Conservation (phyloP, 2,329 filamentous ascomycete species). For the Cryoendolithus antarcticus region DNA sequence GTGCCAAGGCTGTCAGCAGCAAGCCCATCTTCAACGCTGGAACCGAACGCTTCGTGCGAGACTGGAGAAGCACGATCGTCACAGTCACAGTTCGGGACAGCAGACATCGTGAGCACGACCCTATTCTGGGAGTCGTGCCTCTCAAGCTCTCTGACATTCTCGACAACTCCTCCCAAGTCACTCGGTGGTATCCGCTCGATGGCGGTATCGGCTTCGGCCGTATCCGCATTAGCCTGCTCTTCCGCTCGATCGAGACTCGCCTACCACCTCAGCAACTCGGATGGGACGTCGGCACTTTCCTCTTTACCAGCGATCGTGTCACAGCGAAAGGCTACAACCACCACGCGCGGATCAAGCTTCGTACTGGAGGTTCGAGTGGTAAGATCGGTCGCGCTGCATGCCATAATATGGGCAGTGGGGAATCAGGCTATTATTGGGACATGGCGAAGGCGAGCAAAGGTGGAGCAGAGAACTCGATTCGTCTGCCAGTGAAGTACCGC, state of each 20-base stretch:
- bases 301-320: conserved; percentile 64
- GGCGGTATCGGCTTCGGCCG: conserved; percentile 85
- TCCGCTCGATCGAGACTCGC: conserved; percentile 76
- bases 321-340: conserved; percentile 50
- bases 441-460: conserved; percentile 24
- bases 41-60: conserved; percentile 81
- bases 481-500: conserved; percentile 77
- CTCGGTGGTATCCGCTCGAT: conserved; percentile 87
- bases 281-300: conserved; percentile 92
- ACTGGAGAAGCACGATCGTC: conserved; percentile 80
- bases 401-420: conserved; percentile 44
- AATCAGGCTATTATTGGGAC: conserved; percentile 46
- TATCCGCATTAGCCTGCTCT: conserved; percentile 75
- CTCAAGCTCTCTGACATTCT: conserved; percentile 81
- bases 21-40: conserved; percentile 97
- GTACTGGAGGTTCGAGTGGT: conserved; percentile 74
- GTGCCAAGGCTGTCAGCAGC: conserved; percentile 82
- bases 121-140: conserved; percentile 83
- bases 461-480: conserved; percentile 43
- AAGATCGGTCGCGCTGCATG: conserved; percentile 55
- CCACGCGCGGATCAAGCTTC: conserved; percentile 56
- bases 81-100: conserved; percentile 86
- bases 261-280: conserved; percentile 77
- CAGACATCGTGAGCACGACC: conserved; percentile 83
- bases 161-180: conserved; percentile 73